Percentiles rank a stretch among this genome's conserved stretches.
phyloP scores from a whole-genome alignment of 2,329 filamentous ascomycete genomes.

The Pseudogymnoascus sp. region DNA sequence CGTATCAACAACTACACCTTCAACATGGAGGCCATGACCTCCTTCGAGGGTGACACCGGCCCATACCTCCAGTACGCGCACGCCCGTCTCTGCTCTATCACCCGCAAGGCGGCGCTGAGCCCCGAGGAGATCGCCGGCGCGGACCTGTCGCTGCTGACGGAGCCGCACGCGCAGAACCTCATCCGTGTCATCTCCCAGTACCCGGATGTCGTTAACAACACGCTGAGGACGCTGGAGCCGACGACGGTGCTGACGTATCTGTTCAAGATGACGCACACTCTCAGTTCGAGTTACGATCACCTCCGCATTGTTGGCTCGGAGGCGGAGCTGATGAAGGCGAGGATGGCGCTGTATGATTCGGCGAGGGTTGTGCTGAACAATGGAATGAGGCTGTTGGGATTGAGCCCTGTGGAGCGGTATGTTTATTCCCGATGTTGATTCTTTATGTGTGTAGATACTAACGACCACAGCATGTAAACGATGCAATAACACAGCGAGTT shows the following conservation, averaged over 20 bases:
- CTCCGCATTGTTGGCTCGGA: conserved; percentile 78
- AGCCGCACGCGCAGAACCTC: conserved; percentile 66
- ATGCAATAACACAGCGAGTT: not conserved
- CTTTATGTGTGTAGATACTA: not conserved
- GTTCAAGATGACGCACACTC: conserved; percentile 78
- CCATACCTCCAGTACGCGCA: conserved; percentile 82
- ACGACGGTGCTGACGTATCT: conserved; percentile 63
- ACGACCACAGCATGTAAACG: not conserved
- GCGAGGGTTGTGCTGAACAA: conserved; percentile 72
- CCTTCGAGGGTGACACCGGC: conserved; percentile 79
- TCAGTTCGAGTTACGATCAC: conserved; percentile 77
- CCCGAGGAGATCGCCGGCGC: conserved; percentile 55
- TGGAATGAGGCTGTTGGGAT: conserved; percentile 74
- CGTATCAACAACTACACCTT: conserved; percentile 65
- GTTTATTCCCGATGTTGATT: not conserved
- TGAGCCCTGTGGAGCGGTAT: conserved; percentile 65
- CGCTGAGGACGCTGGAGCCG: conserved; percentile 75
- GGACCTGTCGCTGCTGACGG: conserved; percentile 62
- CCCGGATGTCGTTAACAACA: conserved; percentile 79
- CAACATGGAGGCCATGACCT: conserved; percentile 75
- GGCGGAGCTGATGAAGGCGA: conserved; percentile 60
- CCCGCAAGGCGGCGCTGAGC: conserved; percentile 48
- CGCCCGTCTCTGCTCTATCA: conserved; percentile 62
- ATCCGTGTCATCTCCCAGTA: conserved; percentile 74
- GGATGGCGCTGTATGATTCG: conserved; percentile 72